These are phyloP conservation scores for Kazachstania viticola DNA, from an alignment of 805 yeast genomes.

Conservation along the genomic window DNA sequence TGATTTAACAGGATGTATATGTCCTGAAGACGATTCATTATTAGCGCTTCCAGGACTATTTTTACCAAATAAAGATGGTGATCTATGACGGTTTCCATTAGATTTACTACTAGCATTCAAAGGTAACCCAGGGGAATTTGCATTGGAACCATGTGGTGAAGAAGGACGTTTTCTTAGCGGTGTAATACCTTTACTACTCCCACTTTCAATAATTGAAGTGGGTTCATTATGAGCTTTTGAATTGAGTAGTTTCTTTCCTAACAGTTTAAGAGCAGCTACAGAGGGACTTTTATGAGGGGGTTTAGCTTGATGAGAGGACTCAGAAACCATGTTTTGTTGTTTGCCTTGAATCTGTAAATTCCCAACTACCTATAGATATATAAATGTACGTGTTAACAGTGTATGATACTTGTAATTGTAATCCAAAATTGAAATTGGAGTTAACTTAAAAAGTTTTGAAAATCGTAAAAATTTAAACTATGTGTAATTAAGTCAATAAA, in stretches of 20 bases:
- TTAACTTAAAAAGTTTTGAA: no score
- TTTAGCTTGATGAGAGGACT: not conserved
- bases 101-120: not conserved
- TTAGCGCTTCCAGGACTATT: slow-evolving; percentile 4
- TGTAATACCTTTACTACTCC: slow-evolving; percentile 3
- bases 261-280: slow-evolving; percentile 6
- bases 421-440: no score
- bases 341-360: no score
- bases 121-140: not conserved
- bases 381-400: no score
- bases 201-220: not conserved
- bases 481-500: no score
- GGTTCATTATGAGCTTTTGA: slow-evolving; percentile 3
- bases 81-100: slow-evolving; percentile 8
- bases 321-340: not conserved
- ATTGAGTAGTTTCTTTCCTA: slow-evolving; percentile 7
- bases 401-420: no score
- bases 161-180: slow-evolving; percentile 6
- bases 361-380: no score
- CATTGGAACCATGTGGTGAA: slow-evolving; percentile 1
- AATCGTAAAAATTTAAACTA: no score
- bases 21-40: not conserved
- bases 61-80: slow-evolving; percentile 12
- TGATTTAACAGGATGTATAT: slow-evolving; percentile 11
- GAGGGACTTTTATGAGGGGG: slow-evolving; percentile 4